These are phyloP conservation scores for Leccinum disarticulatum DNA, from an alignment of 768 basidiomycete genomes.

Conservation along the genomic window DNA sequence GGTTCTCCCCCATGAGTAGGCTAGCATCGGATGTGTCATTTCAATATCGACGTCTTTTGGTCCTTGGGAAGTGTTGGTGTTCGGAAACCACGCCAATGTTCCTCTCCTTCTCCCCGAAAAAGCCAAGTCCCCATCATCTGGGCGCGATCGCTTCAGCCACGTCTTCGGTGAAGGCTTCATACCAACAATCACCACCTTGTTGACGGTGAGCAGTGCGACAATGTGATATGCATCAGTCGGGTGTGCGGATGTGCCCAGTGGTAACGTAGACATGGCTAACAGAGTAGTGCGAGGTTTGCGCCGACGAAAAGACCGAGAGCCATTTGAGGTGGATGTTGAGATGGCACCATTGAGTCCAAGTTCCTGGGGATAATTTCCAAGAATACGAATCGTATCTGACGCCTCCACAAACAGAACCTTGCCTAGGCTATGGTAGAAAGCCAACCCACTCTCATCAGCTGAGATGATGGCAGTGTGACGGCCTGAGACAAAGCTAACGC, in stretches of 20 bases:
- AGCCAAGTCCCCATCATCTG: constrained; percentile 42
- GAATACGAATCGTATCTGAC: constrained; percentile 87
- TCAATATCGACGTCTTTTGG: constrained; percentile 16
- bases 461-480: constrained; percentile 92
- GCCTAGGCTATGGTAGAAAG: constrained; percentile 93
- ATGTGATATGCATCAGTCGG: constrained; percentile 77
- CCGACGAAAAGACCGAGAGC: constrained; percentile 38
- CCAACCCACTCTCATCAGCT: constrained; percentile 86
- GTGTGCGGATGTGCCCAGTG: constrained; percentile 72
- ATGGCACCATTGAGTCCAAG: constrained; percentile 1
- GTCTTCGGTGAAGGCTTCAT: constrained; percentile 90
- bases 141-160: constrained; percentile 78
- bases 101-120: constrained; percentile 56
- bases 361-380: constrained; percentile 84
- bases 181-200: constrained; percentile 91
- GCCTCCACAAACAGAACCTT: constrained; percentile 95
- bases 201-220: constrained; percentile 82
- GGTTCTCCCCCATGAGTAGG: constrained; percentile 79
- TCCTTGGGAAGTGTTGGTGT: constrained; percentile 37
- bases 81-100: constrained; percentile 81
- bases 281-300: constrained; percentile 63
- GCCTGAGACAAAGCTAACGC: constrained; percentile 83
- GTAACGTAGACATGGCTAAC: constrained; percentile 78
- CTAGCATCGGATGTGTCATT: constrained; percentile 62
- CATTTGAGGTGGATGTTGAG: constrained; percentile 17